These are phyloP conservation scores for Xerocomellus intermedius DNA, from an alignment of 768 basidiomycete genomes.

Conservation along the genomic window DNA sequence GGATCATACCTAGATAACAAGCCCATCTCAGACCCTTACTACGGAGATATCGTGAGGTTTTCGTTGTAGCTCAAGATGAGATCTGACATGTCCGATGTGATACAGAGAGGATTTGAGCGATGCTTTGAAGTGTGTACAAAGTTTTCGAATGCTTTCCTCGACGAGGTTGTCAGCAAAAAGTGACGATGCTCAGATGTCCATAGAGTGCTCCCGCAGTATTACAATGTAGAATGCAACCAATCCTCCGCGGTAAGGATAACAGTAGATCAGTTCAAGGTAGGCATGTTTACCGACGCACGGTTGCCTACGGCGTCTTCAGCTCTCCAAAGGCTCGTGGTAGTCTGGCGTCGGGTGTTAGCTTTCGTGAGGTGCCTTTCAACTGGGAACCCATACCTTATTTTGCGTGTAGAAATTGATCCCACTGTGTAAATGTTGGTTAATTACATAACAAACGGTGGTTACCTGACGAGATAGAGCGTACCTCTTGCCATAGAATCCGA, in stretches of 20 bases:
- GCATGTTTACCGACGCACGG: slow-evolving; percentile 85
- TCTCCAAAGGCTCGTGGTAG: slow-evolving; percentile 90
- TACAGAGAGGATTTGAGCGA: slow-evolving; percentile 67
- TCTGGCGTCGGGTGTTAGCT: slow-evolving; percentile 46
- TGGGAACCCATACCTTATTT: slow-evolving; percentile 62
- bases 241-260: not conserved
- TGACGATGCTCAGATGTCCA: slow-evolving; percentile 2
- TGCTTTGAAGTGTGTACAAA: slow-evolving; percentile 74
- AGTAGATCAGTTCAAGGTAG: slow-evolving; percentile 52
- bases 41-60: slow-evolving; percentile 57
- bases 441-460: not conserved
- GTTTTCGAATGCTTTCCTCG: slow-evolving; percentile 79
- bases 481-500: slow-evolving; percentile 91
- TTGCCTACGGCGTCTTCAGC: slow-evolving; percentile 79
- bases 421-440: slow-evolving; percentile 34
- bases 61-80: not conserved
- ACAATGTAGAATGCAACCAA: slow-evolving; percentile 10
- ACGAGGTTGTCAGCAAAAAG: slow-evolving; percentile 48
- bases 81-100: not conserved
- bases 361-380: not conserved
- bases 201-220: not conserved
- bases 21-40: slow-evolving; percentile 85
- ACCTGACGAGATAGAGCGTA: slow-evolving; percentile 25
- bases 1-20: slow-evolving; percentile 71
- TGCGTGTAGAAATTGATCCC: slow-evolving; percentile 97